phyloP scores from a whole-genome alignment of 1,139 yeast genomes.

The Kluyveromyces marxianus region DNA sequence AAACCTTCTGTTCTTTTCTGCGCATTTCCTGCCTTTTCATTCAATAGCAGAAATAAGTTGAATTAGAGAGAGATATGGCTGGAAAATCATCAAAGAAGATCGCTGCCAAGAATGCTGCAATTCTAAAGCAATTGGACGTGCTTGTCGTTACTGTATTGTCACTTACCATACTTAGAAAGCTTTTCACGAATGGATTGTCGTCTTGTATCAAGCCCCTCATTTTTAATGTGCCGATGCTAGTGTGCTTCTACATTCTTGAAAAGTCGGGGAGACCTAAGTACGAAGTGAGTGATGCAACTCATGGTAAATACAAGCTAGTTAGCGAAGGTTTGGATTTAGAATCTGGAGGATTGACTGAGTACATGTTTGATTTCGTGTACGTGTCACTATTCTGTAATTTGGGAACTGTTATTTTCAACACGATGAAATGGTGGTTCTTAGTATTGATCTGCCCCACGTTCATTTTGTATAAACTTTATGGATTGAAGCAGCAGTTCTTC shows the following conservation, averaged over 20 bases:
- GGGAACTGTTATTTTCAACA: conserved; percentile 21
- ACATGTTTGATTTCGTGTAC: conserved; percentile 28
- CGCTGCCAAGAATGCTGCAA: conserved; percentile 14
- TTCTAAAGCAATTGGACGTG: conserved; percentile 11
- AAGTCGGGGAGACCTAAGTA: conserved; percentile 25
- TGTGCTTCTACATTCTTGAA: conserved; percentile 23
- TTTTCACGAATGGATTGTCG: conserved; percentile 9
- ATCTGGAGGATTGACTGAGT: conserved; percentile 24
- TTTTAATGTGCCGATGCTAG: conserved; percentile 20
- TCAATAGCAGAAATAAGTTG: neutral
- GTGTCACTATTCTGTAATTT: conserved; percentile 23
- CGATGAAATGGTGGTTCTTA: conserved; percentile 22
- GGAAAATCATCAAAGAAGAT: conserved; percentile 21
- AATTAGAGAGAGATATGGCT: conserved; percentile 11
- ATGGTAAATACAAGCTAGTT: conserved; percentile 12
- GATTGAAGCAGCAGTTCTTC: conserved; percentile 19
- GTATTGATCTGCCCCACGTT: conserved; percentile 19
- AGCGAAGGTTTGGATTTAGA: conserved; percentile 25
- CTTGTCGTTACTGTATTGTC: conserved; percentile 12
- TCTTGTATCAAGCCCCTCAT: conserved; percentile 6
- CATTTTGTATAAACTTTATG: conserved; percentile 22
- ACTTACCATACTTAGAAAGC: conserved; percentile 14
- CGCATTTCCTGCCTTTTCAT: neutral
- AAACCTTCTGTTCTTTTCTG: too few relatives aligned
- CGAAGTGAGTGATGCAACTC: conserved; percentile 7